A percentile compares a stretch with the other conserved stretches of the same genome.
Evolutionary conservation across 495 filamentous ascomycete species (phyloP).

Genomic region (Tuber brumale): DNA sequence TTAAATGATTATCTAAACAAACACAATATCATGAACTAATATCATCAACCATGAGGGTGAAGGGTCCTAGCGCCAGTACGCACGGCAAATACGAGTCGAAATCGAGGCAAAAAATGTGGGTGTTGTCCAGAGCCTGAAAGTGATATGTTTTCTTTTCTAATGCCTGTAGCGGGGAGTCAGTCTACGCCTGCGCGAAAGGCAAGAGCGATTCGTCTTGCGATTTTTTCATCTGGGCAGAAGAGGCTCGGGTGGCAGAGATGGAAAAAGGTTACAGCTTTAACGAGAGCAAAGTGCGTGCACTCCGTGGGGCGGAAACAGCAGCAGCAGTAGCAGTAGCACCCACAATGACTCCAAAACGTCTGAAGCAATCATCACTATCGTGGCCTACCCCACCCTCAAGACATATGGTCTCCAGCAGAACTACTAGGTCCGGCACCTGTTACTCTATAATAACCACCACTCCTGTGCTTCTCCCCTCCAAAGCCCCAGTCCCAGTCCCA

Average conservation of each 20-base stretch:
- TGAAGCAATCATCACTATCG: background rate
- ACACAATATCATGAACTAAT: background rate
- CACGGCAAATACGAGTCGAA: background rate
- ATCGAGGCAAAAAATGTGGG: background rate
- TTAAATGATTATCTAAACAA: background rate
- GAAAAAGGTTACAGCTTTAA: background rate
- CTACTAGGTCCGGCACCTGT: background rate
- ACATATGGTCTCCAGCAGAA: background rate
- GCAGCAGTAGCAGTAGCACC: background rate
- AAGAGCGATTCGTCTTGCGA: background rate
- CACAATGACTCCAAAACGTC: background rate
- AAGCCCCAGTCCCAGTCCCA: background rate
- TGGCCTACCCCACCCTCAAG: background rate
- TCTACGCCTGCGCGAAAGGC: background rate
- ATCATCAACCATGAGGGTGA: background rate
- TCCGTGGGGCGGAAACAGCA: background rate
- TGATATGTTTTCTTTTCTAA: background rate
- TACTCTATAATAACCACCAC: background rate
- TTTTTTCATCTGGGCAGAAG: background rate
- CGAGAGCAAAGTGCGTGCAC: background rate
- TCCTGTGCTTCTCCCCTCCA: background rate
- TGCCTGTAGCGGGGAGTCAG: background rate
- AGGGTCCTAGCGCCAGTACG: background rate
- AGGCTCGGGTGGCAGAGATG: background rate
- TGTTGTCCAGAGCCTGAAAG: background rate